A percentile compares a stretch with the other conserved stretches of the same genome.
Conservation (phyloP, 1,139 yeast species). For the Suhomyces coccinellae region DNA sequence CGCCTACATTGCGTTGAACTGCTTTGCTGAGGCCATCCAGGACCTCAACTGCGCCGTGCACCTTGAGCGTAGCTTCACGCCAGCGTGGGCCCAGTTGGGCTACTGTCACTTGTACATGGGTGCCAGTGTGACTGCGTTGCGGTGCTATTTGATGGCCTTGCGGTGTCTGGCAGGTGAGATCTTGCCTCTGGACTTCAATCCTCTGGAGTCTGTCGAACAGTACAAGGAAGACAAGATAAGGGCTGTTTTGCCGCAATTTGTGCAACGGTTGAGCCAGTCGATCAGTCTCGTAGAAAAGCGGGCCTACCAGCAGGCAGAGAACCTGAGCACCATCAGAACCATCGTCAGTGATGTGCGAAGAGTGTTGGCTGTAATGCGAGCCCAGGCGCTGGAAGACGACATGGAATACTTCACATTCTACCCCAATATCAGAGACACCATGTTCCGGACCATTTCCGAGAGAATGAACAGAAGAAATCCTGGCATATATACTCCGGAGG, state of each 20-base stretch:
- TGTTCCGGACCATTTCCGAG: conserved; percentile 31
- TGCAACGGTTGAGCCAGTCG: conserved; percentile 38
- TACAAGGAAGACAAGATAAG: conserved; percentile 26
- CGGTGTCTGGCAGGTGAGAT: conserved; percentile 34
- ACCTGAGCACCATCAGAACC: conserved; percentile 22
- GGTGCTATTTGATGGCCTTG: conserved; percentile 37
- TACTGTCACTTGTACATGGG: conserved; percentile 50
- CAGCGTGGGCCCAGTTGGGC: conserved; percentile 51
- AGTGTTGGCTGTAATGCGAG: conserved; percentile 28
- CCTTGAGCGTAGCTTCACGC: conserved; percentile 36
- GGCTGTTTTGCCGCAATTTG: conserved; percentile 41
- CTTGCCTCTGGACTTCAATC: conserved; percentile 25
- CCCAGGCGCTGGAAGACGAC: conserved; percentile 30
- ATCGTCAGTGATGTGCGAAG: conserved; percentile 31
- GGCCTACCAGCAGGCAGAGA: conserved; percentile 40
- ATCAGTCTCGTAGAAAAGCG: conserved; percentile 42
- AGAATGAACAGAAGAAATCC: conserved; percentile 39
- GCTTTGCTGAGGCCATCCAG: conserved; percentile 42
- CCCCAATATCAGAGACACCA: conserved; percentile 27
- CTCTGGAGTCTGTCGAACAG: conserved; percentile 17
- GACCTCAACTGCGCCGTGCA: conserved; percentile 39
- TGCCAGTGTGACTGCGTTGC: conserved; percentile 32
- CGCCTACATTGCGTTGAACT: conserved; percentile 45
- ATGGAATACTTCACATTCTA: conserved; percentile 31
- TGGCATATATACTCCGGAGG: conserved; percentile 41